A percentile compares a stretch with the other conserved stretches of the same genome.
Evolutionary conservation across 371 early-diverging fungal species (phyloP).

Genomic region (Mortierella sp.): DNA sequence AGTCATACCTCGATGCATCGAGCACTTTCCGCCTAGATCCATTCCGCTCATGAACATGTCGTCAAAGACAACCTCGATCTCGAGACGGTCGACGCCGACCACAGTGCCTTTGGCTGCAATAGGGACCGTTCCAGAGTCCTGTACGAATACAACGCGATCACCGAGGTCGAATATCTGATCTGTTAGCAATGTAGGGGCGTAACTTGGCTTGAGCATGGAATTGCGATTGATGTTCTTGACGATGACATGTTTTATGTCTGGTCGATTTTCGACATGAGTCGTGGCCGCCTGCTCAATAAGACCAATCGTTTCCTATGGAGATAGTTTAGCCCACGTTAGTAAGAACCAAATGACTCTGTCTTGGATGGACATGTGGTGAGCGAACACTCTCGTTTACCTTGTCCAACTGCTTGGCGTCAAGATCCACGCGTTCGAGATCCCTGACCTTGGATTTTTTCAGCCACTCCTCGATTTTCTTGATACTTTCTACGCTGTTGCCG

Average conservation of each 20-base stretch:
- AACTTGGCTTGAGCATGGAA: slow-evolving; percentile 80
- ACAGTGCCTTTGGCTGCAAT: slow-evolving; percentile 86
- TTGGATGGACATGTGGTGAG: too few species aligned
- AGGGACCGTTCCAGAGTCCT: slow-evolving; percentile 83
- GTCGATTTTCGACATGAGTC: slow-evolving; percentile 53
- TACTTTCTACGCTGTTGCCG: slow-evolving; percentile 55
- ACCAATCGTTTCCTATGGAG: slow-evolving; percentile 60
- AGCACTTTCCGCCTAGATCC: slow-evolving; percentile 81
- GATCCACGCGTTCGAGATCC: slow-evolving; percentile 73
- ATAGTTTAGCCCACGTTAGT: too few species aligned
- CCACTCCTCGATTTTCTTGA: slow-evolving; percentile 73
- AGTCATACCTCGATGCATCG: slow-evolving; percentile 72
- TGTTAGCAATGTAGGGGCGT: slow-evolving; percentile 75
- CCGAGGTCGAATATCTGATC: slow-evolving; percentile 87
- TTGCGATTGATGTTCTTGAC: slow-evolving; percentile 64
- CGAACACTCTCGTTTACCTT: slow-evolving; percentile 54
- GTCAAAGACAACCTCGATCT: slow-evolving; percentile 91
- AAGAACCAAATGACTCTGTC: too few species aligned
- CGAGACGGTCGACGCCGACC: slow-evolving; percentile 77
- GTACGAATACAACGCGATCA: slow-evolving; percentile 85
- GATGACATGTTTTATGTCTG: slow-evolving; percentile 61
- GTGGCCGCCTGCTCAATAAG: slow-evolving; percentile 66
- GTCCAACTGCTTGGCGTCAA: slow-evolving; percentile 75
- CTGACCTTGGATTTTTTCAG: slow-evolving; percentile 69
- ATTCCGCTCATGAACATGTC: slow-evolving; percentile 81